Evolutionary conservation across 257 asterid genomes (phyloP), one percentile per base, ranked within the genome.

Genomic region (Solanum paucissectum): DNA sequence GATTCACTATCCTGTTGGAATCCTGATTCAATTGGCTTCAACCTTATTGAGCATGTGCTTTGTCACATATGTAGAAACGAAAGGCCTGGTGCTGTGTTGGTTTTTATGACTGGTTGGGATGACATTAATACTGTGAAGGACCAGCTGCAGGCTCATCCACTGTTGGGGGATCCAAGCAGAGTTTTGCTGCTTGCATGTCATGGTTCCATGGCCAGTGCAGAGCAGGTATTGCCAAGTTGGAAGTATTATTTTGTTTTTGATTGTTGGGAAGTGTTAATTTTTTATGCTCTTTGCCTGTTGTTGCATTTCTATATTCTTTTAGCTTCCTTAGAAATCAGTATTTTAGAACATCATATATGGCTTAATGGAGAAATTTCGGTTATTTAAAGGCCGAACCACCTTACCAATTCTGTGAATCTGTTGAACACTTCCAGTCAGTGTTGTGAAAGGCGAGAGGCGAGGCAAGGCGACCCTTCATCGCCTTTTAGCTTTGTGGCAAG

Each of bases 31-130:
- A 93, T 95, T 91, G 99, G 99, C 86, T 96, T 96, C 90, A 95
- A 96, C 89, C 98, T 96, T 90, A 96, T 96, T 85, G 98, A 96
- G 94, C 92, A 93, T 77, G 94, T 93, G 77, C 98, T 96, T 86
- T 91, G 93, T 90, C 98, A 95, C 88, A 96, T 95, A 87, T 95
- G 98, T 91, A 92, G 72, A 88, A 92, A 90, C 55, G 99, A 94
- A 93, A 95, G 98, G 90, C 94, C 95, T 88, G 99, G 99, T 88
- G 98, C 98, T 87, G 92, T 96, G 86, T 92, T 96, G 88, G 98
- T 96, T 87, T 96, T 96, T 91, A 95, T 96, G 98, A 96, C 98
- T 87, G 99, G 99, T 60, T 96, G 99, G 99, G 98, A 96, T 89
- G 99, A 96, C 96, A 96, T 96, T 91, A 96, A 95, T 89, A 90